phyloP scores from a whole-genome alignment of 2,329 filamentous ascomycete species.

The Podosphaera leucotricha region DNA sequence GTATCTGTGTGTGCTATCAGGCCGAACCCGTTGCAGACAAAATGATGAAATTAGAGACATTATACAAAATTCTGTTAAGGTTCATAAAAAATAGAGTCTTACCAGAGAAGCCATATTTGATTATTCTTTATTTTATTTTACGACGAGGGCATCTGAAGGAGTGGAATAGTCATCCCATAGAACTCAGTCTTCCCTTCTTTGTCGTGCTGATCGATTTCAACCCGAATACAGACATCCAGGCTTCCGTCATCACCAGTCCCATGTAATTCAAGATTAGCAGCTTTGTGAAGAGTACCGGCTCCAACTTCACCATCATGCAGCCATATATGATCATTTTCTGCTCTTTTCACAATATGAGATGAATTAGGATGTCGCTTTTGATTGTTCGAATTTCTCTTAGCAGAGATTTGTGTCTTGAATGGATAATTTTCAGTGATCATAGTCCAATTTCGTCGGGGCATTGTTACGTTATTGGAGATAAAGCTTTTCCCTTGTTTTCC shows the following conservation, averaged over 20 bases:
- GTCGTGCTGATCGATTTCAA: constrained; percentile 72
- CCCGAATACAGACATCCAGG: constrained; percentile 63
- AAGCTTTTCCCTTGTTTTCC: constrained; percentile 53
- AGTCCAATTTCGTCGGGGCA: constrained; percentile 84
- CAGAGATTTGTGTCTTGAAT: constrained; percentile 18
- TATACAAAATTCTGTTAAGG: too few relatives aligned
- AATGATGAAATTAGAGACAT: too few relatives aligned
- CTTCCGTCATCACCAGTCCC: constrained; percentile 32
- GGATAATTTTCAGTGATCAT: constrained; percentile 75
- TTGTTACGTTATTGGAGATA: constrained; percentile 60
- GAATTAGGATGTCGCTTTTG: background rate
- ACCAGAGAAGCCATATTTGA: too few relatives aligned
- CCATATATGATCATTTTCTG: constrained; percentile 43
- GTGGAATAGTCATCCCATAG: constrained; percentile 71
- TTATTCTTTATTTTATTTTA: too few relatives aligned
- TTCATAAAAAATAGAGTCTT: too few relatives aligned
- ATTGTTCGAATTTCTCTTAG: constrained; percentile 1
- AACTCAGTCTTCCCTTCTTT: constrained; percentile 54
- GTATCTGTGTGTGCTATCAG: too few relatives aligned
- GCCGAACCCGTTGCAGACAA: too few relatives aligned
- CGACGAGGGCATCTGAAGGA: too few relatives aligned
- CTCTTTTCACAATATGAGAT: constrained; percentile 2
- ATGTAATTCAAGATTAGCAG: constrained; percentile 32
- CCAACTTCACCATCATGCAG: constrained; percentile 55
- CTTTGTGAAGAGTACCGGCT: constrained; percentile 56